Conservation (phyloP, 1,284 basidiomycete genomes). For the Stygiomarasmius scandens region DNA sequence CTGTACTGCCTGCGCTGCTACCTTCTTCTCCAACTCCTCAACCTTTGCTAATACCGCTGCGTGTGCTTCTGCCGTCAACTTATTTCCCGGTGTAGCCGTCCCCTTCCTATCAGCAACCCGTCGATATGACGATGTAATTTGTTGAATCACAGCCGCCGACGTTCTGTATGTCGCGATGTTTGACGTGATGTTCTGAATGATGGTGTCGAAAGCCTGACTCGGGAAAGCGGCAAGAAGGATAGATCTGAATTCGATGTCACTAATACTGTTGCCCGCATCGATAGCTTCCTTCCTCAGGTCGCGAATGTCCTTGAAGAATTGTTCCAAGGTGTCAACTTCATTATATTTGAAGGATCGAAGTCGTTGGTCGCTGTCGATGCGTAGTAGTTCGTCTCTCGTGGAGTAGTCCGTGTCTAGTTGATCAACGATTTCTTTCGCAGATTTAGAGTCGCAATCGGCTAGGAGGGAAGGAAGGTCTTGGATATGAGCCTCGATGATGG, state of each 20-base stretch:
- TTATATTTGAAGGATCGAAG: background rate
- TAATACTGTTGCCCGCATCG: slow-evolving; percentile 1
- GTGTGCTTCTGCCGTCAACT: background rate
- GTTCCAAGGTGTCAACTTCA: background rate
- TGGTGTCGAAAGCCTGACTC: slow-evolving; percentile 4
- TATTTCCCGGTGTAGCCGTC: background rate
- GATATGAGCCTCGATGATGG: slow-evolving; percentile 4
- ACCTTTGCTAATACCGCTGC: background rate
- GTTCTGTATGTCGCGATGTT: background rate
- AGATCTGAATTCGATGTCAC: background rate
- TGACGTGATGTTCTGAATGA: slow-evolving; percentile 10
- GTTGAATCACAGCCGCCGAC: slow-evolving; percentile 7
- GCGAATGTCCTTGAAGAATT: slow-evolving; percentile 5
- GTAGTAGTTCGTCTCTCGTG: background rate
- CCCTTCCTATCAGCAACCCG: background rate
- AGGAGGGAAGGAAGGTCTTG: background rate
- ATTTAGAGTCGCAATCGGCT: background rate
- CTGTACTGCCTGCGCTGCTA: background rate
- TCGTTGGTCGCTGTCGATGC: background rate
- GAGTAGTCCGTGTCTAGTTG: background rate
- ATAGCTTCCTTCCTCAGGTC: slow-evolving; percentile 1
- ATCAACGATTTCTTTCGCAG: background rate
- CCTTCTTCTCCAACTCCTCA: background rate
- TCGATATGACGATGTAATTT: background rate
- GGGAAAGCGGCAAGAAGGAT: slow-evolving; percentile 12